These are phyloP conservation scores for Magnusiomyces sp. DNA, from an alignment of 1,139 yeast species.

Conservation along the genomic window DNA sequence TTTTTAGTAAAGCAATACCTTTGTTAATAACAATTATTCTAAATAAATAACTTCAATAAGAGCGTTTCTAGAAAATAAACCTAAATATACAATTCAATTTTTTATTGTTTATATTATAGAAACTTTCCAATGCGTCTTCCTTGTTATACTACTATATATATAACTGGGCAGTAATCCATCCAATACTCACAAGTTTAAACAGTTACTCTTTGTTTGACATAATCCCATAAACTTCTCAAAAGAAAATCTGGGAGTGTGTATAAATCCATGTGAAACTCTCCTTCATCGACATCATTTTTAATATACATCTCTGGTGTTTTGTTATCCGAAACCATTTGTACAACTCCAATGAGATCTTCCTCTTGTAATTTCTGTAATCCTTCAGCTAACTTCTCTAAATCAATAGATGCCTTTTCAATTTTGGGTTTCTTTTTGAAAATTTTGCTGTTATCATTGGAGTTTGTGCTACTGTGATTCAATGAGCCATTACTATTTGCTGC, in stretches of 20 bases:
- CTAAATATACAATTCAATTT: no score
- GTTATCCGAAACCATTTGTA: constrained; percentile 96
- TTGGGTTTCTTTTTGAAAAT: constrained; percentile 24
- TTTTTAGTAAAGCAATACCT: no score
- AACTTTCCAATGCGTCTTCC: no score
- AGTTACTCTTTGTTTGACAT: constrained; percentile 52
- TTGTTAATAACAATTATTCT: no score
- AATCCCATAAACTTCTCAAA: constrained; percentile 90
- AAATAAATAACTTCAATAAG: no score
- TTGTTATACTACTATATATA: no score
- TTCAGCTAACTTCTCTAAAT: constrained; percentile 82
- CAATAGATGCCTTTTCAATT: constrained; percentile 49
- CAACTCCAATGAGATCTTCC: constrained; percentile 89
- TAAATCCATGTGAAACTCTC: constrained; percentile 94
- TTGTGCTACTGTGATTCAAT: constrained; percentile 10
- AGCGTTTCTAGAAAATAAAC: no score
- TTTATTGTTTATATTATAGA: no score
- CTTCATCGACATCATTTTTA: constrained; percentile 91
- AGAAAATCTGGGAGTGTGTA: constrained; percentile 89
- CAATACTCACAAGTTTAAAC: constrained; percentile 12
- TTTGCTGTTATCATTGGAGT: neutral
- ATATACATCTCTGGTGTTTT: constrained; percentile 93
- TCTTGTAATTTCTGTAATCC: constrained; percentile 83
- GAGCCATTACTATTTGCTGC: neutral
- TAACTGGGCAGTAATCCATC: no score